phyloP scores from a whole-genome alignment of 768 basidiomycete genomes.

The Boletellus emodensis region DNA sequence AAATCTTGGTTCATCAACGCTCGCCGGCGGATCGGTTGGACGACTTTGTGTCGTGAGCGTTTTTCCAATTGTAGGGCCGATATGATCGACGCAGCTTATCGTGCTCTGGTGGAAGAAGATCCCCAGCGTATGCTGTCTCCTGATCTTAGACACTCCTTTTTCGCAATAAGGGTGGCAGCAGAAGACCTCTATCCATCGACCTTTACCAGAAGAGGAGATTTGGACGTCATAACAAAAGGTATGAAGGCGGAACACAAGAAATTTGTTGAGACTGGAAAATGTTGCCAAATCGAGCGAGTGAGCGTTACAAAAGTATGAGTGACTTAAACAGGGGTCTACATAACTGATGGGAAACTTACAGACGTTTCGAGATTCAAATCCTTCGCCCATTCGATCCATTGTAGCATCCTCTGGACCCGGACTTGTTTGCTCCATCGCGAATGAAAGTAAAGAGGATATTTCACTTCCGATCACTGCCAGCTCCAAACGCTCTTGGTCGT shows the following conservation, averaged over 20 bases:
- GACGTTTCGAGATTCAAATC: conserved; percentile 4
- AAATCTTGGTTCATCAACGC: conserved; percentile 47
- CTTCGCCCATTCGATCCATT: conserved; percentile 15
- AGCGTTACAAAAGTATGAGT: conserved; percentile 1
- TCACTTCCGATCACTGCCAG: conserved; percentile 14
- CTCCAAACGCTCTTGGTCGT: conserved; percentile 18
- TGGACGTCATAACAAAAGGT: conserved; percentile 30
- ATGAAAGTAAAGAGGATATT: conserved; percentile 14
- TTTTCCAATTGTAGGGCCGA: conserved; percentile 27
- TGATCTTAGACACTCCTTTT: conserved; percentile 24
- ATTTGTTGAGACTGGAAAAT: neutral
- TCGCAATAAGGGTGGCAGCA: conserved; percentile 29
- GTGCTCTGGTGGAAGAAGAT: conserved; percentile 26
- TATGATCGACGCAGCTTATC: conserved; percentile 27
- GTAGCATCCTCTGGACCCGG: conserved; percentile 6
- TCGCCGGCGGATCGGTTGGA: conserved; percentile 55
- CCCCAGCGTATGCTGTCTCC: conserved; percentile 6
- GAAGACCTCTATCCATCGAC: conserved; percentile 29
- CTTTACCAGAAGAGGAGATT: conserved; percentile 25
- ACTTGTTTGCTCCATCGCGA: conserved; percentile 4
- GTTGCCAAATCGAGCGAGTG: neutral
- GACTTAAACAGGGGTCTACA: neutral
- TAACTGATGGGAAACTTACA: neutral
- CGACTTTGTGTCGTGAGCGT: conserved; percentile 30
- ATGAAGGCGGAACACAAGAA: conserved; percentile 12